A percentile compares a stretch with the other conserved stretches of the same genome.
Conservation (phyloP, 1,139 yeast species). For the Yamadazyma siamensis region DNA sequence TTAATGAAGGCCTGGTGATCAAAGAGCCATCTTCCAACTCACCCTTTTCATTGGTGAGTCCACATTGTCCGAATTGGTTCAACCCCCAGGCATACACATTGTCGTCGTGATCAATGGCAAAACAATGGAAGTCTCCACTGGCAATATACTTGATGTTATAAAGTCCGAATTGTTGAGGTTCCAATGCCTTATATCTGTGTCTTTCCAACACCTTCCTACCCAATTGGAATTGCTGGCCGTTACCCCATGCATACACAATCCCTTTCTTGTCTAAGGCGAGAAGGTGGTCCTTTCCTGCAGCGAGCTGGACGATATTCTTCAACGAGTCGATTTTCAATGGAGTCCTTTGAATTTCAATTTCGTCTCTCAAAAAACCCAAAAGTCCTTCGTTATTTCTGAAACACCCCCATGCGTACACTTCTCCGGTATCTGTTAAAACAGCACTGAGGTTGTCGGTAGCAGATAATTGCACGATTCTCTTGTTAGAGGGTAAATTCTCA, state of each 20-base stretch:
- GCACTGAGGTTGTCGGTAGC: constrained; percentile 93
- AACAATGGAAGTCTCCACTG: constrained; percentile 93
- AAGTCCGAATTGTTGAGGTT: constrained; percentile 76
- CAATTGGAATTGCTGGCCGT: constrained; percentile 88
- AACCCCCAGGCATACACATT: constrained; percentile 88
- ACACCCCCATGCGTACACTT: constrained; percentile 97
- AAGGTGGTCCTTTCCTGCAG: constrained; percentile 90
- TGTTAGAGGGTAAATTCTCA: constrained; percentile 57
- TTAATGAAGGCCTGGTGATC: constrained; percentile 71
- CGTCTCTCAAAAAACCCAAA: constrained; percentile 68
- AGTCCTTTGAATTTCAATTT: constrained; percentile 56
- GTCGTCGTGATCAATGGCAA: constrained; percentile 77
- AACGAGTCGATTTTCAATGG: constrained; percentile 67
- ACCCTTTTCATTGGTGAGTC: constrained; percentile 54
- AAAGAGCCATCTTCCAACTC: constrained; percentile 79
- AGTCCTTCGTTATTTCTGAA: constrained; percentile 91
- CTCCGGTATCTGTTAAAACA: constrained; percentile 74
- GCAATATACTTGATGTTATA: constrained; percentile 77
- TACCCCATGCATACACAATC: constrained; percentile 94
- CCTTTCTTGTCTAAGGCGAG: constrained; percentile 83
- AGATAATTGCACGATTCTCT: constrained; percentile 73
- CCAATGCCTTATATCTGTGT: constrained; percentile 65
- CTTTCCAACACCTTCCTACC: constrained; percentile 83
- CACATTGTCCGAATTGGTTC: constrained; percentile 96
- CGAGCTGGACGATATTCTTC: constrained; percentile 76